phyloP scores from a whole-genome alignment of 179 eudicot species.

The Patellifolia procumbens region DNA sequence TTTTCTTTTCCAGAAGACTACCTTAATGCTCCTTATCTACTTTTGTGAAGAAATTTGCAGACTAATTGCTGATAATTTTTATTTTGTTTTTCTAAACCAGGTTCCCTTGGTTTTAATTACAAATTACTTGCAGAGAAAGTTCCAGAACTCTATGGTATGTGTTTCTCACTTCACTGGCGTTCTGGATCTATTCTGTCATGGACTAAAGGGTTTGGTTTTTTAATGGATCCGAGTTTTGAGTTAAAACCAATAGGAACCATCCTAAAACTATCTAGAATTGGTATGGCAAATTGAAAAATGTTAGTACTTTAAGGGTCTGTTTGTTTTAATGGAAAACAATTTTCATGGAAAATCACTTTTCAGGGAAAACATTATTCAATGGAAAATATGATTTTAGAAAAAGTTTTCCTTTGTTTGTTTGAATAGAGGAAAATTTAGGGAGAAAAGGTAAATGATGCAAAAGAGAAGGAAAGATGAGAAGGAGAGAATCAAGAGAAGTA shows the following conservation, averaged over 20 bases:
- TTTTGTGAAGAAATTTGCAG: neutral
- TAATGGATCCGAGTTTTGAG: neutral
- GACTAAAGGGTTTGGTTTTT: neutral
- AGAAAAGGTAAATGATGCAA: too few species aligned
- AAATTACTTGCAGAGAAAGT: slow-evolving; percentile 70
- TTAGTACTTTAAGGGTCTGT: too few species aligned
- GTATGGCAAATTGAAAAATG: too few species aligned
- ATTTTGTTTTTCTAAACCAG: slow-evolving; percentile 39
- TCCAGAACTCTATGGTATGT: slow-evolving; percentile 78
- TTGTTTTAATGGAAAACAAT: too few species aligned
- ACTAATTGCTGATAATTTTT: neutral
- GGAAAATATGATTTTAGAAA: too few species aligned
- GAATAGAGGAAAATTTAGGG: too few species aligned
- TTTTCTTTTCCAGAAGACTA: neutral
- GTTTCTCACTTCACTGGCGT: neutral
- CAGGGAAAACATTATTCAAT: too few species aligned
- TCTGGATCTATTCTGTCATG: neutral
- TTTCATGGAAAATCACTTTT: too few species aligned
- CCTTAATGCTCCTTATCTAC: neutral
- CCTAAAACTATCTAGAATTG: too few species aligned
- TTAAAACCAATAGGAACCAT: neutral
- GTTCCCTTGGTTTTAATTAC: slow-evolving; percentile 82
- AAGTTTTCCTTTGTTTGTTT: too few species aligned
- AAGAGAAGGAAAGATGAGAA: neutral
- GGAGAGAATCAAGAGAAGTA: too few species aligned